phyloP scores from a whole-genome alignment of 2,329 filamentous ascomycete species.

The Ophioceras dolichostomum region DNA sequence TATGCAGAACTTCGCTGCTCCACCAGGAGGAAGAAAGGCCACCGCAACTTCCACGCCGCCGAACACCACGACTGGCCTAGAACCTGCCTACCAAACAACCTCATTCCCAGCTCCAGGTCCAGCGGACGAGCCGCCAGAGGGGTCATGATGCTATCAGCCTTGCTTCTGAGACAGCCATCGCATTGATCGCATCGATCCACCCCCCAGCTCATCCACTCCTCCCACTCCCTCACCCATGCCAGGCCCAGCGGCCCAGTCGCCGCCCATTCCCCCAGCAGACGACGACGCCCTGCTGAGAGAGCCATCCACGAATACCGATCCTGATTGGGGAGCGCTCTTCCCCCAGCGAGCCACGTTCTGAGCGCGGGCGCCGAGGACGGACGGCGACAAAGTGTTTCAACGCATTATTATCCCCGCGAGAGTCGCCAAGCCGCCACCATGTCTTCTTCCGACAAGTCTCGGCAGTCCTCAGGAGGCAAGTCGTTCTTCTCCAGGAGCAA shows the following conservation, averaged over 20 bases:
- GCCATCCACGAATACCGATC: slow-evolving; percentile 12
- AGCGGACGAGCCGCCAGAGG: slow-evolving; percentile 7
- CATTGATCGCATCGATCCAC: no score
- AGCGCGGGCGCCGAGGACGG: background rate
- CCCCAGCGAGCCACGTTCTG: slow-evolving; percentile 6
- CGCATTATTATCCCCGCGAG: slow-evolving; percentile 7
- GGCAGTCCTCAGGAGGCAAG: slow-evolving; percentile 59
- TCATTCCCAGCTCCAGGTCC: background rate
- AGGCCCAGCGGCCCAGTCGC: no score
- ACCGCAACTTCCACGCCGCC: no score
- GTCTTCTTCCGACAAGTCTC: slow-evolving; percentile 58
- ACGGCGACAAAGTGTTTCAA: no score
- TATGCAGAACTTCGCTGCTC: slow-evolving; percentile 3
- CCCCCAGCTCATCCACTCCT: no score
- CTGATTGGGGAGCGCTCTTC: slow-evolving; percentile 9
- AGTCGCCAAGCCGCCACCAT: slow-evolving; percentile 20
- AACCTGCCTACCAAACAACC: background rate
- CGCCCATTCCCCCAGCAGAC: no score
- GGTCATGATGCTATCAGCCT: slow-evolving; percentile 28
- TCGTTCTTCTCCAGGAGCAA: slow-evolving; percentile 86
- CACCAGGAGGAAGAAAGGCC: no score
- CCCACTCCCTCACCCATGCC: no score
- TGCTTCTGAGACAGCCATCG: slow-evolving; percentile 25
- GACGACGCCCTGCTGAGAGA: no score
- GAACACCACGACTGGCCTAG: no score